These are phyloP conservation scores for Fennellomyces sp. DNA, from an alignment of 371 early-diverging fungal genomes.

Conservation along the genomic window DNA sequence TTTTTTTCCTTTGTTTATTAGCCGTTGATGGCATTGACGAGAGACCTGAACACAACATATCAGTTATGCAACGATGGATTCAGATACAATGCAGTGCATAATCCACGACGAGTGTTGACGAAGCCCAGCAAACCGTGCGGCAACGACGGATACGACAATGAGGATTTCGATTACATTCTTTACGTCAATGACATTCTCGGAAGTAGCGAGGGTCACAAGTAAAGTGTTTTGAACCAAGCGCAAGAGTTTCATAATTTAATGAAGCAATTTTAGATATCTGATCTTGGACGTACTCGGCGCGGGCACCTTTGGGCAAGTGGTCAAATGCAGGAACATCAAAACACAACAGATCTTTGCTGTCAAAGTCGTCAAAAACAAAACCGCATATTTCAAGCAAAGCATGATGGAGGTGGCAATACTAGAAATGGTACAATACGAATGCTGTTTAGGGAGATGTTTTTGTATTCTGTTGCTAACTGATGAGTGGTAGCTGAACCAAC, in stretches of 20 bases:
- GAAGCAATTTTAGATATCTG: conserved; percentile 66
- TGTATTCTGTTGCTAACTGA: no score
- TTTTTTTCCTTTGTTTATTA: conserved; percentile 10
- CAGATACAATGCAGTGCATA: conserved; percentile 69
- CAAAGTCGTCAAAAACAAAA: conserved; percentile 95
- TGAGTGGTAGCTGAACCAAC: conserved; percentile 71
- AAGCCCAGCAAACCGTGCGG: conserved; percentile 84
- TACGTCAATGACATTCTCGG: conserved; percentile 92
- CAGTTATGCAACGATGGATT: conserved; percentile 68
- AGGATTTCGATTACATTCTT: conserved; percentile 90
- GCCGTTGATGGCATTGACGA: conserved; percentile 24
- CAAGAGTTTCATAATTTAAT: background rate
- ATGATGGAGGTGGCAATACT: conserved; percentile 94
- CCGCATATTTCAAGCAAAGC: conserved; percentile 93
- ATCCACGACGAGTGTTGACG: conserved; percentile 90
- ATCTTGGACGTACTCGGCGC: conserved; percentile 91
- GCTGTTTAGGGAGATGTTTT: no score
- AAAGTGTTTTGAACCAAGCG: no score
- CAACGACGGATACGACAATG: conserved; percentile 93
- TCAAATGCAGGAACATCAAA: conserved; percentile 86
- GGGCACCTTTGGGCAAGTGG: conserved; percentile 99
- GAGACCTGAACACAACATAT: conserved; percentile 23
- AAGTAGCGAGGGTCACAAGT: conserved; percentile 75
- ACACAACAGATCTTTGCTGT: conserved; percentile 89
- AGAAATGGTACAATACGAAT: conserved; percentile 60